These are phyloP conservation scores for Arbutus unedo DNA, from an alignment of 148 eudicot species.

Conservation along the genomic window DNA sequence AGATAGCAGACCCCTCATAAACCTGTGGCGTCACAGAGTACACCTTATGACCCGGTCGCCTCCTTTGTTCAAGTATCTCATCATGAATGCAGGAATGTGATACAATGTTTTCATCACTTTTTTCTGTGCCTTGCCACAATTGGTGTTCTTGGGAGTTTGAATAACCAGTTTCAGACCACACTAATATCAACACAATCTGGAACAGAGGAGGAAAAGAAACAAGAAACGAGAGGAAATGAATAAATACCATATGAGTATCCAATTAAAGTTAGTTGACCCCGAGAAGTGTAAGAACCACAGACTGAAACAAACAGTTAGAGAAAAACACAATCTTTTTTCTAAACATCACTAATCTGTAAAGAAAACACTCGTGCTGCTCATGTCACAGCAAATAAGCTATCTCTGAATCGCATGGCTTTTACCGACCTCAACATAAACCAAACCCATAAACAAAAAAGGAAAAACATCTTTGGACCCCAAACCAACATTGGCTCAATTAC, in stretches of 20 bases:
- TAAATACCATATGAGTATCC: neutral
- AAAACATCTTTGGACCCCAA: neutral
- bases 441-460: neutral
- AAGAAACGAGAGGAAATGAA: neutral
- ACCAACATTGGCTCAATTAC: neutral
- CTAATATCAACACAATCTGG: conserved; percentile 60
- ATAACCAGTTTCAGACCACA: conserved; percentile 35
- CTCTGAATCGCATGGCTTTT: neutral
- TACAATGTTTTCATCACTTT: conserved; percentile 30
- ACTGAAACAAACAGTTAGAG: neutral
- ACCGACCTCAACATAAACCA: too few species aligned
- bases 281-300: neutral
- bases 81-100: conserved; percentile 99
- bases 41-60: conserved; percentile 78
- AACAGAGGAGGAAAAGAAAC: conserved; percentile 1
- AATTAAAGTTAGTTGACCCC: neutral
- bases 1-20: conserved; percentile 46
- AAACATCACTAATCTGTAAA: conserved; percentile 2
- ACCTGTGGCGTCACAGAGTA: conserved; percentile 88
- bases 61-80: conserved; percentile 80
- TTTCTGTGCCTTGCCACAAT: conserved; percentile 35
- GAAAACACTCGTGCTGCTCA: neutral
- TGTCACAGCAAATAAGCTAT: neutral
- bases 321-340: neutral
- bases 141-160: conserved; percentile 40